Percentiles rank a stretch among this genome's conserved stretches.
phyloP scores from a whole-genome alignment of 305 asterid genomes.

The Fraxinus floribunda region DNA sequence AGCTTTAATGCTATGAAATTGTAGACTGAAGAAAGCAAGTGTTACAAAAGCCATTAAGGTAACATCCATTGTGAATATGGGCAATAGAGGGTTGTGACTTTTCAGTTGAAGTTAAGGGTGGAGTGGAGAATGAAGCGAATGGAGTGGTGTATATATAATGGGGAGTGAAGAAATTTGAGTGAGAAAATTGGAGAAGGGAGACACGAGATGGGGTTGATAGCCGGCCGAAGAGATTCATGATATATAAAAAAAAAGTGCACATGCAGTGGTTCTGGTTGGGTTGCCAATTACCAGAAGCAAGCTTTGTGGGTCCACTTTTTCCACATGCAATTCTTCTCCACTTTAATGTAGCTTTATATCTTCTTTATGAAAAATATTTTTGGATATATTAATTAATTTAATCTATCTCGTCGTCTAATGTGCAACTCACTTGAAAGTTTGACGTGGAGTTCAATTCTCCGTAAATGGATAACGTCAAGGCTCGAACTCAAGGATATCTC shows the following conservation, averaged over 20 bases:
- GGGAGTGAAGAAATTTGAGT: neutral
- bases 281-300: neutral
- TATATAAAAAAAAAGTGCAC: slow-evolving; percentile 1
- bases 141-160: neutral
- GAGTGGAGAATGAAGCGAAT: neutral
- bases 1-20: slow-evolving; percentile 5
- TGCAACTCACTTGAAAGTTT: neutral
- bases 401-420: neutral
- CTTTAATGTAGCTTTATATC: neutral
- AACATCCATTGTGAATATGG: slow-evolving; percentile 6
- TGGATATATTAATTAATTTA: neutral
- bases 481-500: neutral
- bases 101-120: neutral
- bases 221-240: slow-evolving; percentile 13
- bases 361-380: neutral
- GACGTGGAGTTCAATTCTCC: neutral
- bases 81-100: neutral
- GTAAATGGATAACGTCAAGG: neutral
- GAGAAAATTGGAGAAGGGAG: neutral
- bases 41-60: neutral
- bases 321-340: neutral
- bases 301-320: slow-evolving; percentile 9
- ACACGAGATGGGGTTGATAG: slow-evolving; percentile 2
- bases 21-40: slow-evolving; percentile 11
- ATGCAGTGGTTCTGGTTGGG: slow-evolving; percentile 16